Base-by-base conservation (phyloP, 768 basidiomycete genomes). In the Tulasnella sp. region DNA sequence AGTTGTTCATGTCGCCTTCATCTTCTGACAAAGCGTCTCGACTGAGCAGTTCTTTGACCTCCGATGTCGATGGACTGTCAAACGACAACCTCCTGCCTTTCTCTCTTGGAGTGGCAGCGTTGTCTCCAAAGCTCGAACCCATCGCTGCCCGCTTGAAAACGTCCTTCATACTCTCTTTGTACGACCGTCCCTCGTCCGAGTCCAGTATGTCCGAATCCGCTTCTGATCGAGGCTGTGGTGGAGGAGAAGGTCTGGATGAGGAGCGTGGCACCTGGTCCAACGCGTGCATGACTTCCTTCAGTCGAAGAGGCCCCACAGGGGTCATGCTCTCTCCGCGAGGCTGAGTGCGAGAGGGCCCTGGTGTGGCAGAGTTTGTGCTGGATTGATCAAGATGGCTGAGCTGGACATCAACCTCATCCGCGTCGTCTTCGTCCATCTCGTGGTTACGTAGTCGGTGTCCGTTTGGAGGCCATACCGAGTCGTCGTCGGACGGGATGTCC, bases 171-270 rank as follows among this genome's bases (percentile, higher is more conserved):
- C 34, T 38, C 34, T 38, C 34, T 38, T 38, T 38, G 34, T 38
- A 38, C 34, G 34, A 38, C 34, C 34, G 21, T 1, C 43, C 53
- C 25, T 43, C 41, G 53, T 55, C 53, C 24, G 53, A 55, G 22
- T 55, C 53, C 41, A 55, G 43, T 21, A 55, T 41, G 38, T 55
- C 53, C 53, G 53, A 55, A 29, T 55, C 53, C 24, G 53, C 53
- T 55, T 55, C 53, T 24, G 53, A 55, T 25, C 53, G 17, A 15
- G 53, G 53, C n/a, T 19, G 34, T n/a, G 38, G 41, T 3, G 53
- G 53, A 15, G 53, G 41, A 41, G 53, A 42, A 5, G 38, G 53
- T 42, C 41, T 31, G 29, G 38, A 29, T 43, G 53, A 24, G 1
- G 42, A 24, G 9, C 21, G 19, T 42, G 27, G 53, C 38, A 43